Percentiles rank a stretch among this genome's conserved stretches.
Conservation (phyloP, 1,284 basidiomycete genomes). For the Leccinum fallax region DNA sequence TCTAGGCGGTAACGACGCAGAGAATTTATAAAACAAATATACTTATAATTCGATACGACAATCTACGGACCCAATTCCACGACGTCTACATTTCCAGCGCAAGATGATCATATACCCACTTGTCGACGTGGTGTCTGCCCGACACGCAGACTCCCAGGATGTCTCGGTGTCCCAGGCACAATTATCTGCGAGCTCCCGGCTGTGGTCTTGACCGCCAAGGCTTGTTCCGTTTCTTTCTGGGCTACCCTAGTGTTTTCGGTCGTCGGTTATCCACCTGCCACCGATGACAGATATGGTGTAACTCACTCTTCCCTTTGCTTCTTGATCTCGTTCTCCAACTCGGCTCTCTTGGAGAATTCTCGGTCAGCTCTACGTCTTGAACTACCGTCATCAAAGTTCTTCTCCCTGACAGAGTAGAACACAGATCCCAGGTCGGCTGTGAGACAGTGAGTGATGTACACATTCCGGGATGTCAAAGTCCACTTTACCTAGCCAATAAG, state of each 20-base stretch:
- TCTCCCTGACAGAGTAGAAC: conserved; percentile 94
- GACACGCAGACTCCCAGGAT: conserved; percentile 60
- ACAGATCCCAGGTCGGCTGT: conserved; percentile 89
- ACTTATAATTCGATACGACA: not conserved
- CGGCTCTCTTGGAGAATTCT: conserved; percentile 88
- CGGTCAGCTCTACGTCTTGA: conserved; percentile 74
- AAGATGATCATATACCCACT: conserved; percentile 44
- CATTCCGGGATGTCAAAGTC: not conserved
- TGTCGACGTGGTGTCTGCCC: conserved; percentile 65
- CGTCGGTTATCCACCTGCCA: conserved; percentile 1
- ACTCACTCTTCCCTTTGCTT: conserved; percentile 84
- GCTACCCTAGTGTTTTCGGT: conserved; percentile 48
- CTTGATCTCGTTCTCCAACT: conserved; percentile 90
- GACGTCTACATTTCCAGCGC: not conserved
- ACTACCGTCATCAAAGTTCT: conserved; percentile 88
- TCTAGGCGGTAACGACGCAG: conserved; percentile 14
- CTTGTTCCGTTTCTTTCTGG: conserved; percentile 67
- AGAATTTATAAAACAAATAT: conserved; percentile 9
- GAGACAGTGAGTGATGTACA: not conserved
- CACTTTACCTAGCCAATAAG: conserved; percentile 85
- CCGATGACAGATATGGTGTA: not conserved
- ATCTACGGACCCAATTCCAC: not conserved
- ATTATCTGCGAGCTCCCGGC: conserved; percentile 68
- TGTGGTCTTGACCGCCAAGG: conserved; percentile 58
- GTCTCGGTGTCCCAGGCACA: conserved; percentile 79